These are phyloP conservation scores for Dactylorhiza incarnata DNA, from an alignment of 106 monocot species.

Conservation along the genomic window DNA sequence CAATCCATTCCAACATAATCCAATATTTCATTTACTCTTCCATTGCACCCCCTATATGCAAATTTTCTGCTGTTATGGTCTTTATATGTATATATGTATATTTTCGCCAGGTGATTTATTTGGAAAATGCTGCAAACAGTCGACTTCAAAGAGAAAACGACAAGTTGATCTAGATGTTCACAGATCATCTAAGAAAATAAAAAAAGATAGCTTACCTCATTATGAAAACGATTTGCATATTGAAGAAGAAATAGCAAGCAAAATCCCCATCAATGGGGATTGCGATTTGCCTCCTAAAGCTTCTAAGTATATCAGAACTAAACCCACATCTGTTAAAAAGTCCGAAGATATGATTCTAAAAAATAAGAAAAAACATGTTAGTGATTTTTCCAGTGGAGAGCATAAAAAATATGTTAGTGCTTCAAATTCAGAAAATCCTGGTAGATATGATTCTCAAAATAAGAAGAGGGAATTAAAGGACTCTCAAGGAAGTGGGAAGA, in stretches of 20 bases:
- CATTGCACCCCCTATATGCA: background rate
- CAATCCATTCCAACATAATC: too few species aligned
- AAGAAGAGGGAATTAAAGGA: slow-evolving; percentile 57
- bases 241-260: slow-evolving; percentile 21
- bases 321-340: slow-evolving; percentile 20
- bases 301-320: slow-evolving; percentile 15
- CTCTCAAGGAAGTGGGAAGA: slow-evolving; percentile 26
- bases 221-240: slow-evolving; percentile 23
- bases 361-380: slow-evolving; percentile 17
- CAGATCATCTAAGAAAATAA: slow-evolving; percentile 57
- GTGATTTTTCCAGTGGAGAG: slow-evolving; percentile 14
- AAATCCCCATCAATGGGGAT: slow-evolving; percentile 5
- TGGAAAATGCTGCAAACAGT: slow-evolving; percentile 29
- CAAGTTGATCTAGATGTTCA: slow-evolving; percentile 32
- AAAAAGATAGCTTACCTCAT: slow-evolving; percentile 28
- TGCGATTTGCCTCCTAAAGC: slow-evolving; percentile 21
- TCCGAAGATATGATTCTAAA: slow-evolving; percentile 18
- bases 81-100: background rate
- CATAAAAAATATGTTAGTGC: slow-evolving; percentile 22
- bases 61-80: background rate
- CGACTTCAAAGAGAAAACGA: slow-evolving; percentile 63
- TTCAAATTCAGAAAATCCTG: slow-evolving; percentile 23
- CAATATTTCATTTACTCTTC: background rate
- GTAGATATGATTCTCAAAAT: slow-evolving; percentile 12
- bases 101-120: slow-evolving; percentile 42